These are phyloP conservation scores for Aquilaria yunnanensis DNA, from an alignment of 345 rosid species.

Conservation along the genomic window DNA sequence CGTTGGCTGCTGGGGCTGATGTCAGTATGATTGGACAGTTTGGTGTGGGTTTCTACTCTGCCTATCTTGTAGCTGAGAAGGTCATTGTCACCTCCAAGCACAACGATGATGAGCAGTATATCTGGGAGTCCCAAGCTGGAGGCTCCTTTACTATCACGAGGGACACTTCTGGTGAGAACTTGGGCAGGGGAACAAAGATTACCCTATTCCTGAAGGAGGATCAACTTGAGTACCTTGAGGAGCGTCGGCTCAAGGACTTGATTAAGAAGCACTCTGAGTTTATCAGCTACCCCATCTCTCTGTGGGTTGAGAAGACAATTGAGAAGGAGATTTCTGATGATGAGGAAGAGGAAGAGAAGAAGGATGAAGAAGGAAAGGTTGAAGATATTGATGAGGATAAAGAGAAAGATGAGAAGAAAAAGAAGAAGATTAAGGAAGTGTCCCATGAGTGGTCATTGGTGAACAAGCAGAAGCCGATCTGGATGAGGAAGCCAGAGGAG, in stretches of 20 bases:
- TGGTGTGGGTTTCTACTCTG: constrained; percentile 24
- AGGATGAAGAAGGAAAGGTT: constrained; percentile 29
- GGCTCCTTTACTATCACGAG: constrained; percentile 33
- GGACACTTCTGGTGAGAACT: constrained; percentile 32
- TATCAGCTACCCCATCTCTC: constrained; percentile 36
- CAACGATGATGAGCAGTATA: constrained; percentile 34
- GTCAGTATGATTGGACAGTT: constrained; percentile 16
- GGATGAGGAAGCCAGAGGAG: constrained; percentile 38
- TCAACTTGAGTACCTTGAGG: constrained; percentile 38
- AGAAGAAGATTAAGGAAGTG: constrained; percentile 36
- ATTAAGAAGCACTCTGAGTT: constrained; percentile 44
- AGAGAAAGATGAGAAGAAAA: constrained; percentile 26
- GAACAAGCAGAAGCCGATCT: constrained; percentile 40
- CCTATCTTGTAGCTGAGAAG: constrained; percentile 35
- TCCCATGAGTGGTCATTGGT: constrained; percentile 35
- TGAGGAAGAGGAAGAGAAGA: constrained; percentile 34
- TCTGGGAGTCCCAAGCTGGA: constrained; percentile 41
- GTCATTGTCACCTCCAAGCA: constrained; percentile 34
- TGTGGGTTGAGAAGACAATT: constrained; percentile 38
- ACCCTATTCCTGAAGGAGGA: constrained; percentile 38
- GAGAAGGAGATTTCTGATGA: constrained; percentile 37
- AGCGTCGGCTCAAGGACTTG: constrained; percentile 37
- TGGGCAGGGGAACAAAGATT: constrained; percentile 36
- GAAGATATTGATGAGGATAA: constrained; percentile 36
- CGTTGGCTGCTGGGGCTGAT: constrained; percentile 15